Conservation (phyloP, 371 early-diverging fungal genomes). For the Umbelopsis sp. region DNA sequence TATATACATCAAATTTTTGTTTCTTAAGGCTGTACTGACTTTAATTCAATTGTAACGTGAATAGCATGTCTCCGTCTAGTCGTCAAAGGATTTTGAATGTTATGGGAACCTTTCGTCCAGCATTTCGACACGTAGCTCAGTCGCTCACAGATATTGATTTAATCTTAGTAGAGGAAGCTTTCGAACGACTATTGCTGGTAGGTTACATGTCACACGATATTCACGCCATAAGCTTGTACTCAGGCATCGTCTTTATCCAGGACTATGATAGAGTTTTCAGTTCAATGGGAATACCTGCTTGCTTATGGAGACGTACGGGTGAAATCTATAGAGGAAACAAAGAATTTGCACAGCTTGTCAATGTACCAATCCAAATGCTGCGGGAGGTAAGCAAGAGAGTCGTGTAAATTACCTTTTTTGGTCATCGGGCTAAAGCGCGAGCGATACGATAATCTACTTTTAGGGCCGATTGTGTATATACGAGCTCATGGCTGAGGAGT, state of each 20-base stretch:
- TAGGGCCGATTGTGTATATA: slow-evolving; percentile 83
- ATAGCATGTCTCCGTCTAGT: slow-evolving; percentile 72
- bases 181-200: slow-evolving; percentile 86
- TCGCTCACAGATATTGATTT: slow-evolving; percentile 91
- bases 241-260: slow-evolving; percentile 28
- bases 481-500: slow-evolving; percentile 91
- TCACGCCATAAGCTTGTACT: background rate
- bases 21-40: too few relatives aligned
- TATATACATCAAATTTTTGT: background rate
- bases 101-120: slow-evolving; percentile 86
- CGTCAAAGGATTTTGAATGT: slow-evolving; percentile 82
- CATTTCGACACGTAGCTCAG: slow-evolving; percentile 83
- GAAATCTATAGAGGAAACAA: slow-evolving; percentile 95
- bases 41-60: slow-evolving; percentile 11
- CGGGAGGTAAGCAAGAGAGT: slow-evolving; percentile 53
- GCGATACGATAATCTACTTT: background rate
- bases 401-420: background rate
- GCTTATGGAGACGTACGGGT: slow-evolving; percentile 93
- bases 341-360: slow-evolving; percentile 89
- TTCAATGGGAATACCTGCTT: slow-evolving; percentile 93
- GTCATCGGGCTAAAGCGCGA: background rate
- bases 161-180: slow-evolving; percentile 90
- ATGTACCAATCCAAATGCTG: slow-evolving; percentile 75
- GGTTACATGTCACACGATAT: background rate
- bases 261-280: slow-evolving; percentile 94